These are phyloP conservation scores for Mycena citricolor DNA, from an alignment of 1,284 basidiomycete species.

Conservation along the genomic window DNA sequence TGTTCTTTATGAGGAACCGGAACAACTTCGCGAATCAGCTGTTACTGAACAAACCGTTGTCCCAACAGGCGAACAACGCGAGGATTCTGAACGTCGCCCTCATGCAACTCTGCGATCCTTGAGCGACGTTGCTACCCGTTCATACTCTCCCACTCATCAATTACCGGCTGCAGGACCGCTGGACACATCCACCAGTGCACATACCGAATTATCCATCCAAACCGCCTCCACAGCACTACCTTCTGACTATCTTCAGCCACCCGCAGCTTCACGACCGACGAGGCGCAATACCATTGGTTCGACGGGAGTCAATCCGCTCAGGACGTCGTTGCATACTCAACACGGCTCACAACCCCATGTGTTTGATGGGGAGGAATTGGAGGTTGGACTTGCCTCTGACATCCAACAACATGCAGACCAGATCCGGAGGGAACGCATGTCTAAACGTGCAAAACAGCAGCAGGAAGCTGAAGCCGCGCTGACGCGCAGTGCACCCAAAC, in stretches of 20 bases:
- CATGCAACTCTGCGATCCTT: too few species aligned
- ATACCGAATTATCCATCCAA: conserved; percentile 23
- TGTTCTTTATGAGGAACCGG: conserved; percentile 39
- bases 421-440: conserved; percentile 73
- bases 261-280: conserved; percentile 42
- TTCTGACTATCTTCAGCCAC: conserved; percentile 51
- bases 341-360: conserved; percentile 32
- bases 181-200: too few species aligned
- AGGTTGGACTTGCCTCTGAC: conserved; percentile 53
- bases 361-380: conserved; percentile 38
- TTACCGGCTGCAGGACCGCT: too few species aligned
- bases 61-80: too few species aligned
- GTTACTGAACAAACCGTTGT: too few species aligned
- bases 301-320: conserved; percentile 24
- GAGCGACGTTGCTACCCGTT: too few species aligned
- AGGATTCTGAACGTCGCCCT: too few species aligned
- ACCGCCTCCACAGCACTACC: conserved; percentile 20
- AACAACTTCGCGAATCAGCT: conserved; percentile 33
- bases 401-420: conserved; percentile 83
- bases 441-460: conserved; percentile 66
- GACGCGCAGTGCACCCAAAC: conserved; percentile 18
- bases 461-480: conserved; percentile 31
- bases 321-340: conserved; percentile 25
- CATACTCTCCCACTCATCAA: too few species aligned
- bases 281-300: conserved; percentile 51